Evolutionary conservation across 1,284 basidiomycete species (phyloP), one percentile per base, ranked within the genome.

Genomic region (Microstroma glucosiphilum): DNA sequence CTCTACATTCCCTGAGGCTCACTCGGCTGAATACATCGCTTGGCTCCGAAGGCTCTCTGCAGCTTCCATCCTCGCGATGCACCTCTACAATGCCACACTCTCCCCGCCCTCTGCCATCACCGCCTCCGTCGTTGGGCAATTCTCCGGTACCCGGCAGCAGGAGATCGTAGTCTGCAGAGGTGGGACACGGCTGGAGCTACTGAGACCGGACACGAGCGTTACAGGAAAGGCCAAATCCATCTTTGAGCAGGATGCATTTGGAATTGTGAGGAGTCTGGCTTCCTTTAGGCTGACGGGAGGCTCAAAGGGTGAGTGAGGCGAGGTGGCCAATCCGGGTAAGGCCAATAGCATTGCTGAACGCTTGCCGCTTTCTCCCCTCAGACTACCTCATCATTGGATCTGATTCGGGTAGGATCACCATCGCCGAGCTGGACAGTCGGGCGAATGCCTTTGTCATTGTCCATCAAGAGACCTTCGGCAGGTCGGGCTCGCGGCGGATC

Each of bases 321-420:
- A 21, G 19, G n/a, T 15, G 2, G 23, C 13, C 12, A n/a, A 23
- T n/a, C 59, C 26, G 12, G 42, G 17, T 58, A 12, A 61, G 23
- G 11, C 25, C 26, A 15, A 54, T 17, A 1, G 21, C 51, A 26
- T 37, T 30, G 37, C 37, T 21, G 13, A 17, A 37, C 7, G 6
- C 58, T 56, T 53, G 17, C 6, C 19, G 23, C 63, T 40, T 8
- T 51, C 30, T 37, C 30, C 30, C 30, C 30, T 37, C 30, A 37
- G 74, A 79, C 66, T 77, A 79, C 43, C 63, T 79, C 56, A 72
- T 79, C 56, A 64, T 79, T 4, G 77, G 77, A 4, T 77, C 75
- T 4, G 77, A 79, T 56, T 72, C 76, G 17, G 77, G 77, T 25
- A 65, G 76, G 19, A 77, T 79, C 54, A 73, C 71, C 46, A 72